A percentile compares a stretch with the other conserved stretches of the same genome.
Evolutionary conservation across 495 filamentous ascomycete genomes (phyloP).

Genomic region (Collariella sp.): DNA sequence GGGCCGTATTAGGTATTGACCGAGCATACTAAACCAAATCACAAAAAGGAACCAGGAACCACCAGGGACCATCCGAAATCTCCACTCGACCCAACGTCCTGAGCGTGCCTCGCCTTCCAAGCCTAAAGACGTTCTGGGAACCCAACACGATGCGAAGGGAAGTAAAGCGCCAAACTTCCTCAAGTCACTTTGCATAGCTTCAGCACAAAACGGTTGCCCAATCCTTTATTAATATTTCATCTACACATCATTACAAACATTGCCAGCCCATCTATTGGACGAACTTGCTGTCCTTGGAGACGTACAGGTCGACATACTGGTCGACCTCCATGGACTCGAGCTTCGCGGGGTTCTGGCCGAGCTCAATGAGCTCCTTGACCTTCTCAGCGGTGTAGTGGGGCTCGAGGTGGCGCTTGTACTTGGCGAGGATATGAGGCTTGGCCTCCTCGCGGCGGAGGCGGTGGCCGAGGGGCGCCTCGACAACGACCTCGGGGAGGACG

Average conservation of each 20-base stretch:
- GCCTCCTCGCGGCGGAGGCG: conserved; percentile 87
- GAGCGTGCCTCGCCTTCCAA: too few relatives aligned
- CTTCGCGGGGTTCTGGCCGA: conserved; percentile 62
- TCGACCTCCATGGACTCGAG: conserved; percentile 79
- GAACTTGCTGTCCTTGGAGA: conserved; percentile 51
- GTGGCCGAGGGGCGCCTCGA: conserved; percentile 93
- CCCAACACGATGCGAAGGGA: too few relatives aligned
- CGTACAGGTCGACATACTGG: conserved; percentile 89
- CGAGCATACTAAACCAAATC: too few relatives aligned
- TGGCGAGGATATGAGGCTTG: conserved; percentile 88
- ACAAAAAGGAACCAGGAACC: too few relatives aligned
- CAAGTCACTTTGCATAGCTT: background rate
- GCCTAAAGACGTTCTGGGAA: too few relatives aligned
- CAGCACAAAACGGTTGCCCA: background rate
- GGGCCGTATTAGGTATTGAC: too few relatives aligned
- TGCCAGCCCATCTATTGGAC: conserved; percentile 20
- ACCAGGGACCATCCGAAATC: too few relatives aligned
- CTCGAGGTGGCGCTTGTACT: conserved; percentile 86
- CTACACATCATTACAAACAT: background rate
- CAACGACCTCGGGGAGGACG: conserved; percentile 80
- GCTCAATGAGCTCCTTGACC: conserved; percentile 67
- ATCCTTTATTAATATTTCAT: background rate
- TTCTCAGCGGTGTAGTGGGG: conserved; percentile 69
- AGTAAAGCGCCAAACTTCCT: too few relatives aligned
- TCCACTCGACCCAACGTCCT: too few relatives aligned